These are phyloP conservation scores for Geotrichum fermentans DNA, from an alignment of 1,139 yeast species.

Conservation along the genomic window DNA sequence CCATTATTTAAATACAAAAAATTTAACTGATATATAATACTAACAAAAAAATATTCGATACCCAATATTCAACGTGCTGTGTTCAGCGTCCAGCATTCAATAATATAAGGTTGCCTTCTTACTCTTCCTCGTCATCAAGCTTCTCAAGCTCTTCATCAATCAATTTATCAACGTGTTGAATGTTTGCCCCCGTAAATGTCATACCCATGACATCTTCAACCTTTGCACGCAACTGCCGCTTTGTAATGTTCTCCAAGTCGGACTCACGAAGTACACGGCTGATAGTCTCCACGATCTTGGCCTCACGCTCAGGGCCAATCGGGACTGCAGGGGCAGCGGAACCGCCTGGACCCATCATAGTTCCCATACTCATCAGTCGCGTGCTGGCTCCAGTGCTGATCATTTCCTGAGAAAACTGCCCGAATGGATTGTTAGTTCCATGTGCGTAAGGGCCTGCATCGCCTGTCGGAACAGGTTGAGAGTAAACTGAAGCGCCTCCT, in stretches of 20 bases:
- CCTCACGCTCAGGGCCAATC: conserved; percentile 22
- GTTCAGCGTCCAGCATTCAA: no score
- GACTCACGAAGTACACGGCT: conserved; percentile 34
- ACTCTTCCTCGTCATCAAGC: conserved; percentile 27
- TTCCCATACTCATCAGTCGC: conserved; percentile 3
- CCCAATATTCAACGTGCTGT: no score
- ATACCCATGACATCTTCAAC: conserved; percentile 39
- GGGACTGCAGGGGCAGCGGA: neutral
- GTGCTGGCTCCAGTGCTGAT: neutral
- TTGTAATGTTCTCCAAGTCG: conserved; percentile 38
- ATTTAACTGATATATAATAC: no score
- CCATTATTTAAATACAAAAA: no score
- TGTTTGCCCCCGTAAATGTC: conserved; percentile 33
- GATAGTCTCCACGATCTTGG: conserved; percentile 29
- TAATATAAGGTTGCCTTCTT: no score
- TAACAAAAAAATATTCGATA: no score
- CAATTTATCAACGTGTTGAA: conserved; percentile 34
- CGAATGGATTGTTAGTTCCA: neutral
- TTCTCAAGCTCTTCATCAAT: conserved; percentile 39
- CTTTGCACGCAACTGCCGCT: conserved; percentile 36
- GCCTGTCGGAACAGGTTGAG: neutral
- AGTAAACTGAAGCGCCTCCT: conserved; percentile 9
- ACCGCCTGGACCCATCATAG: neutral
- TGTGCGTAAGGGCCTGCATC: neutral
- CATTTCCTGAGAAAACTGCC: conserved; percentile 14